Percentiles rank a stretch among this genome's conserved stretches.
These are phyloP conservation scores for Claviceps digitariae DNA, from an alignment of 2,329 filamentous ascomycete species.

Conservation along the genomic window DNA sequence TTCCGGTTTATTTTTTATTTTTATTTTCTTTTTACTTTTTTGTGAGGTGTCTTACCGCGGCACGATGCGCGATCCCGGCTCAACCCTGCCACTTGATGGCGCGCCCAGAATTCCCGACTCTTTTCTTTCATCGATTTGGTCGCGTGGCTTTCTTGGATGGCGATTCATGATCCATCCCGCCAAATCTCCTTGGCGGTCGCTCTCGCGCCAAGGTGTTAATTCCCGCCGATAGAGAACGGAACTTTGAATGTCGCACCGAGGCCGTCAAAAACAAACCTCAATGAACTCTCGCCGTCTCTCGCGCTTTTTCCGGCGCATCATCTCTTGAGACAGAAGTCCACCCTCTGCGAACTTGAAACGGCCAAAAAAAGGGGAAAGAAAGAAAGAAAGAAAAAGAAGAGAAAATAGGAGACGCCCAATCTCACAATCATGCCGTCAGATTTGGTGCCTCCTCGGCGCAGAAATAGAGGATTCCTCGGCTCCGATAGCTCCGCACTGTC, in stretches of 20 bases:
- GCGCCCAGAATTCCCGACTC: slow-evolving; percentile 3
- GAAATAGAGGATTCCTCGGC: slow-evolving; percentile 37
- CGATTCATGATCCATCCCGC: background rate
- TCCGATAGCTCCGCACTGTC: slow-evolving; percentile 36
- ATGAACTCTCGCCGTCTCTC: background rate
- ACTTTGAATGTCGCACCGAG: background rate
- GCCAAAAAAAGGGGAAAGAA: too few species aligned
- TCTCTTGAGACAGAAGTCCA: background rate
- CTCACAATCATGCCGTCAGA: slow-evolving; percentile 16
- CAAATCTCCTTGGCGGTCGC: background rate
- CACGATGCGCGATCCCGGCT: background rate
- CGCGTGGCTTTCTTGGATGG: background rate
- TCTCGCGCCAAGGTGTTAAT: background rate
- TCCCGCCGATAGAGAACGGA: background rate
- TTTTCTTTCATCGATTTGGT: background rate
- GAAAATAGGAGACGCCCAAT: too few species aligned
- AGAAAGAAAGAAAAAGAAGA: too few species aligned
- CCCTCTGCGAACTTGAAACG: background rate
- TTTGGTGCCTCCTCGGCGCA: slow-evolving; percentile 15
- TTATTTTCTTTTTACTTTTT: too few species aligned
- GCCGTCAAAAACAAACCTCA: background rate
- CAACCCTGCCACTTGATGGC: background rate
- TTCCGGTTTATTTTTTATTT: too few species aligned
- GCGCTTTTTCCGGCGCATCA: background rate
- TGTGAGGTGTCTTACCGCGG: background rate